Base-by-base conservation (phyloP, 2,329 filamentous ascomycete genomes). In the Fusarium sp. region DNA sequence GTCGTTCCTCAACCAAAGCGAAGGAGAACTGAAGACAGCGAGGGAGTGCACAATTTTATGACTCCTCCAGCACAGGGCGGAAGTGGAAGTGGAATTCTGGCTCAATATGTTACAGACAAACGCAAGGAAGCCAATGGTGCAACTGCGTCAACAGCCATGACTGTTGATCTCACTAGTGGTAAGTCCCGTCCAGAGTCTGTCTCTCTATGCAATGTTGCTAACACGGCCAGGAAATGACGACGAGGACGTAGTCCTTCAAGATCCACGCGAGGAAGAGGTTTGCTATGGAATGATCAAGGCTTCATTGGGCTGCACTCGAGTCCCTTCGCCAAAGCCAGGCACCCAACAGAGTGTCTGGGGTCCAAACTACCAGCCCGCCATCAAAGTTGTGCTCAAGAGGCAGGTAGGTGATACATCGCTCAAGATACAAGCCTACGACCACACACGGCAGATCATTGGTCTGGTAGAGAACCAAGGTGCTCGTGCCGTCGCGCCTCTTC, bases 261-360 rank as follows among this genome's bases (percentile, higher is more conserved):
- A 93, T 63, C 86, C 90, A 36, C 88, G 86, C 52, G 87, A 91
- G 26, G 89, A 94, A 78, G 90, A 94, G 78, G 92, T 97, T 8
- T 97, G 94, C 82, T 95, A 93, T 78, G 94, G 94, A 47, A 92
- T 93, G 83, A 83, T 97, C 26, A 91, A 94, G 62, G 88, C 91
- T 6, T 89, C 85, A 61, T 85, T 96, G 47, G 90, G 91, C 72
- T 92, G 92, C 69, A 87, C 90, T 76, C 84, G 86, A 41, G 89
- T 96, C 5, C 94, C 94, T 2, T 89, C 87, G 6, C 90, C 91
- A 0, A 94, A 91, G 76, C 90, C 92, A 3, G 88, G 88, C 36
- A 86, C 87, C 34, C 86, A 87, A 30, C 86, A 89, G 66, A 84
- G 87, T 26, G 84, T 93, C 15, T 90, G 89, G 74, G 84, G 88